Percentiles rank a stretch among this genome's conserved stretches.
Conservation (phyloP, 257 asterid species). For the Lantana camara region DNA sequence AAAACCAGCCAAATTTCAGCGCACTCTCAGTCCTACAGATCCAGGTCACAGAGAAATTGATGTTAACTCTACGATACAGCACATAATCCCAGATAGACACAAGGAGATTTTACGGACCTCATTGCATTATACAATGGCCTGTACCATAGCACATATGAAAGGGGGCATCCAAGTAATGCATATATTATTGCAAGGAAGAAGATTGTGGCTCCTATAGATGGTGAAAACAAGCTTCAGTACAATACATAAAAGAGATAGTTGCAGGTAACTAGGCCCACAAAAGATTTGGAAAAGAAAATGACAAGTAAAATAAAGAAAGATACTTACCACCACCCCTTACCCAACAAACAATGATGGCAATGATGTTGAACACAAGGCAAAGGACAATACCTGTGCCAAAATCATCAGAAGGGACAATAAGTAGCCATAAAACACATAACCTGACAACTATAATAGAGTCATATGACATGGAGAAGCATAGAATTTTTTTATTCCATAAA, state of each 20-base stretch:
- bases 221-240: constrained; percentile 25
- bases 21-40: constrained; percentile 69
- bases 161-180: constrained; percentile 58
- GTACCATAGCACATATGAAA: constrained; percentile 70
- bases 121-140: constrained; percentile 72
- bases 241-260: neutral
- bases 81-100: neutral
- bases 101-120: constrained; percentile 46
- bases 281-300: neutral
- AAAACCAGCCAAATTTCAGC: constrained; percentile 64
- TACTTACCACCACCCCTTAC: constrained; percentile 62
- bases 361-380: constrained; percentile 61
- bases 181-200: constrained; percentile 68
- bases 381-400: constrained; percentile 54
- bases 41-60: constrained; percentile 5
- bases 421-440: neutral
- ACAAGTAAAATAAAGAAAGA: constrained; percentile 7
- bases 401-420: neutral
- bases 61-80: constrained; percentile 15
- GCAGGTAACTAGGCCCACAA: neutral
- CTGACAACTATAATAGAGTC: neutral
- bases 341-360: constrained; percentile 61
- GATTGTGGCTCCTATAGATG: constrained; percentile 52
- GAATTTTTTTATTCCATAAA: neutral
- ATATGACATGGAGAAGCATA: neutral